These are phyloP conservation scores for Suillus plorans DNA, from an alignment of 768 basidiomycete genomes.

Conservation along the genomic window DNA sequence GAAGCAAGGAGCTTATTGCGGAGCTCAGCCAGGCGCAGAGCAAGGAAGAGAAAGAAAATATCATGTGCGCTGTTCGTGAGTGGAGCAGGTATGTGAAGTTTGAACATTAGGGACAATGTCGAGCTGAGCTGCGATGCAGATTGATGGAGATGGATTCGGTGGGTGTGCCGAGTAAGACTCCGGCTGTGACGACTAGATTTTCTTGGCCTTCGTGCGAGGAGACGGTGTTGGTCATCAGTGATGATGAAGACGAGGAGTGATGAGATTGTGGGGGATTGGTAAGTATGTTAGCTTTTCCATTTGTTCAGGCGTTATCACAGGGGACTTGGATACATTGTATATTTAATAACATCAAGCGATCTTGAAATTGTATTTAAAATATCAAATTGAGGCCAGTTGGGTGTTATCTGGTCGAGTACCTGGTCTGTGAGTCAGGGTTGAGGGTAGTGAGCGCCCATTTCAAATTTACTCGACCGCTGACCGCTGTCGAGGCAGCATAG, in stretches of 20 bases:
- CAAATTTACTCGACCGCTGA: background rate
- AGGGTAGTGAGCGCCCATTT: background rate
- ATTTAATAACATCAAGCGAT: background rate
- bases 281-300: constrained; percentile 10
- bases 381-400: background rate
- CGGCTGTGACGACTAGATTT: constrained; percentile 2
- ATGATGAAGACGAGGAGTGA: constrained; percentile 43
- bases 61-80: constrained; percentile 48
- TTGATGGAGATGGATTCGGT: constrained; percentile 12
- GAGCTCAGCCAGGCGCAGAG: constrained; percentile 43
- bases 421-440: background rate
- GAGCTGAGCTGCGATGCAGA: constrained; percentile 9
- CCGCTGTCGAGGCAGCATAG: background rate
- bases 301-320: background rate
- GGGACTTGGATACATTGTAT: constrained; percentile 1
- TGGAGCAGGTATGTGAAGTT: constrained; percentile 49
- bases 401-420: background rate
- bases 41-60: constrained; percentile 50
- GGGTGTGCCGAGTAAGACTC: background rate
- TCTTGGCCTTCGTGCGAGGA: constrained; percentile 48
- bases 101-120: background rate
- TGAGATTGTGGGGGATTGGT: background rate
- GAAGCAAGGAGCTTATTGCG: constrained; percentile 52
- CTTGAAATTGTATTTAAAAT: background rate
- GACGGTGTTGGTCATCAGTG: constrained; percentile 47